Base-by-base conservation (phyloP, 768 basidiomycete genomes). In the Rhodotorula graminis region DNA sequence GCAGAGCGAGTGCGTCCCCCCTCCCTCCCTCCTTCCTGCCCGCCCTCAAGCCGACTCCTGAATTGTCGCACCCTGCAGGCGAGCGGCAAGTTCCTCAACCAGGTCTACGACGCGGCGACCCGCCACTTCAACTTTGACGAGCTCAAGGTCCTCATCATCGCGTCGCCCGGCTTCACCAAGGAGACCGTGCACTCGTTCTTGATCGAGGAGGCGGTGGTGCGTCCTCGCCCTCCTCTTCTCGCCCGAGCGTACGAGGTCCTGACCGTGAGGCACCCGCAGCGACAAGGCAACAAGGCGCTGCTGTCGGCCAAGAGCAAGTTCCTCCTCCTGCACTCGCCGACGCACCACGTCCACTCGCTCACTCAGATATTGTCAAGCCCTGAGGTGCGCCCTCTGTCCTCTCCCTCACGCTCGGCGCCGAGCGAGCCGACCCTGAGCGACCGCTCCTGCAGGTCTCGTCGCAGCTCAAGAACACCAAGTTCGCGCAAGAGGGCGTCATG, bases 161-260 rank as follows among this genome's bases (percentile, higher is more conserved):
- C 96, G 11, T 93, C 91, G 76, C 96, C 96, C 15, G 96, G 96
- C 0, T 99, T 97, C 88, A 89, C 93, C 14, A 86, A 90, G 78
- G 96, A 99, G 76, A 84, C 89, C 0, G 90, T 97, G 14, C 88
- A 88, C 79, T 90, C 92, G 69, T 89, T 88, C 80, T 86, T 98
- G 80, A 83, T 92, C 74, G 84, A 85, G 23, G 92, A 98, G 82
- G 92, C 96, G 0, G 84, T 84, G 12, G 72, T 81, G 12, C 47
- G 76, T 50, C 12, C 4, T 50, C 40, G 9, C 40, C n/a, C 0
- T 10, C 31, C 31, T 7, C 31, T 31, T 25, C 29, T 44, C 44
- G 2, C 18, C 15, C 29, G n/a, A n/a, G n/a, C n/a, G n/a, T n/a
- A n/a, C n/a, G n/a, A n/a, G n/a, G n/a, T n/a, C n/a, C n/a, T n/a